Evolutionary conservation across 768 basidiomycete genomes (phyloP), one percentile per base, ranked within the genome.

Genomic region (Boletus tylopilopsis): DNA sequence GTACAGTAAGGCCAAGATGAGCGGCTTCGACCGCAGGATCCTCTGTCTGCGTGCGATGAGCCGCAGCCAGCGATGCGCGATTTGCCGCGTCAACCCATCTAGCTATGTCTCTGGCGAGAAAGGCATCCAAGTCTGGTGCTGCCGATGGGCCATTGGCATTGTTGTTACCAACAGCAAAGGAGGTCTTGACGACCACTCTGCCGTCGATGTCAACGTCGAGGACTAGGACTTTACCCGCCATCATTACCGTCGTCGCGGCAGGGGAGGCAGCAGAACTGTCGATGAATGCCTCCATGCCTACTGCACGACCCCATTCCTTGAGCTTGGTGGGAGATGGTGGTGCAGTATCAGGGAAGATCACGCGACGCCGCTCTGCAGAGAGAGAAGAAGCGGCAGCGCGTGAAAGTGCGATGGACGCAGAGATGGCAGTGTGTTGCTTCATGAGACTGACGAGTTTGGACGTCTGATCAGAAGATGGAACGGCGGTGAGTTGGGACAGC

Each of bases 161-260:
- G n/a, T 73, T 68, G 29, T 70, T 66, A 22, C 67, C 60, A 25
- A 80, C 74, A 1, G 86, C 89, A 64, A 86, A 89, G 8, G 86
- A 82, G 2, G 84, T 87, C 63, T 87, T 90, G 56, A 88, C 79
- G 34, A 71, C 76, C 0, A 77, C 74, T 23, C 53, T 51, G 40
- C 59, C 66, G 12, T 69, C 66, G 54, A 91, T 77, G 56, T 87
- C 84, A 50, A 90, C 75, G 62, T 91, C 89, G 46, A 90, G 69
- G 29, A 90, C 87, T 10, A 91, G 70, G n/a, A 89, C 81, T 63
- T 88, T 88, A 2, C 89, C 89, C 4, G 82, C 89, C 32, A 90
- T 76, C 18, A 84, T 76, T 33, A 88, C 69, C 0, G 76, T 82
- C 34, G 76, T 82, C 33, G 76, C 70, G 22, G 71, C 70, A 37